phyloP scores from a whole-genome alignment of 1,284 basidiomycete genomes.

The Coriolopsis trogii region DNA sequence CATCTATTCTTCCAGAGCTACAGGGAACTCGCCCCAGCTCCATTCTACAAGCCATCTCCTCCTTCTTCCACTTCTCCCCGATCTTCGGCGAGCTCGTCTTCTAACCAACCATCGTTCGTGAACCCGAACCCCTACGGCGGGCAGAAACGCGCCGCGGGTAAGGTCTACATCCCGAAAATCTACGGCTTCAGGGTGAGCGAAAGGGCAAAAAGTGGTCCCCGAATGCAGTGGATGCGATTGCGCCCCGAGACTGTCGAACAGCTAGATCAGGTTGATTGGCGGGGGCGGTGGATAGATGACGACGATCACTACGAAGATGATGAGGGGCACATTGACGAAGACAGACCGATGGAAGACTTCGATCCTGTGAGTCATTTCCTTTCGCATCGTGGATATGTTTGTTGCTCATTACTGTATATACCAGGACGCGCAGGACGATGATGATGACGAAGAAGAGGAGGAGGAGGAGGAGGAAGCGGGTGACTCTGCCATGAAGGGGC shows the following conservation, averaged over 20 bases:
- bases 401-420: slow-evolving; percentile 2
- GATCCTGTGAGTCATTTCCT: slow-evolving; percentile 73
- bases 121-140: slow-evolving; percentile 88
- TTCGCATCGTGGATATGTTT: too few relatives aligned
- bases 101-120: slow-evolving; percentile 58
- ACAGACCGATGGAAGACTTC: slow-evolving; percentile 82
- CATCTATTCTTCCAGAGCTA: slow-evolving; percentile 98
- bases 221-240: slow-evolving; percentile 95
- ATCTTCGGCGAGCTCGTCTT: slow-evolving; percentile 50
- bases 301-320: slow-evolving; percentile 66
- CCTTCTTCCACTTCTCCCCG: slow-evolving; percentile 54
- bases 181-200: slow-evolving; percentile 92
- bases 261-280: slow-evolving; percentile 85
- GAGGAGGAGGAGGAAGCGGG: slow-evolving; percentile 49
- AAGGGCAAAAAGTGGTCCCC: slow-evolving; percentile 85
- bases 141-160: slow-evolving; percentile 83
- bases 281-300: slow-evolving; percentile 84
- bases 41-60: slow-evolving; percentile 76
- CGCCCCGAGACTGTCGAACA: slow-evolving; percentile 82
- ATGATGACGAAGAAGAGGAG: slow-evolving; percentile 59
- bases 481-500: slow-evolving; percentile 35
- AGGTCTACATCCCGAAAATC: slow-evolving; percentile 91
- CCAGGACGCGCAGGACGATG: slow-evolving; percentile 67
- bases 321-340: slow-evolving; percentile 64
- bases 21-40: slow-evolving; percentile 85